Base-by-base conservation (phyloP, 1,284 basidiomycete species). In the Rhodotorula sp. region DNA sequence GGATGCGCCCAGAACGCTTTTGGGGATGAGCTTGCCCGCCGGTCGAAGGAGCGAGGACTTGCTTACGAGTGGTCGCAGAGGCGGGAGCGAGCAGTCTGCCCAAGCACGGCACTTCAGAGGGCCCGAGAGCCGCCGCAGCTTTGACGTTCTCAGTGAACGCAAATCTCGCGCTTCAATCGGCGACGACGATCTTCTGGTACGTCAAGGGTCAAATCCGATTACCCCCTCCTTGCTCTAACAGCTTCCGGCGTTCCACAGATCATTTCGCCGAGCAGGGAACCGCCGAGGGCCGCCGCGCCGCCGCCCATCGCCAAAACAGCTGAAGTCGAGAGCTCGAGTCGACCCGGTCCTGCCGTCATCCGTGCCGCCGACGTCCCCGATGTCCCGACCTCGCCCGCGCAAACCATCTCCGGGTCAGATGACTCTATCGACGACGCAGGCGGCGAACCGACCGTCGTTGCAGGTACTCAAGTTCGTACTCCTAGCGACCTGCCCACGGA, bases 41-140 rank as follows among this genome's bases (percentile, higher is more conserved):
- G 74, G 67, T 15, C 58, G 74, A 34, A 70, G 68, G 57, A 72
- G 70, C 57, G 74, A 71, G 34, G 74, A 76, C 31, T 54, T 76
- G 49, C n/a, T 76, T 2, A 60, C 61, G 54, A 65, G 69, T 43
- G 62, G 60, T 28, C 43, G 45, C 3, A 34, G 45, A 5, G 43
- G 23, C 43, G 49, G 56, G 43, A 2, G 21, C 43, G 60, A n/a
- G 60, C n/a, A 52, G 2, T 43, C 8, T n/a, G 62, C 15, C 31
- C 48, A 59, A 43, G 48, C 60, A 43, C 49, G 26, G 28, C 56
- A 66, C 47, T 5, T 38, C 54, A 60, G 5, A 48, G 45, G 23
- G 19, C 15, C 52, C 54, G 7, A 15, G 34, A 43, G 45, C 45
- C 56, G 72, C 38, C 58, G 63, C 47, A 70, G 68, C 34, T 71